Base-by-base conservation (phyloP, 345 rosid genomes). In the Viola odorata region DNA sequence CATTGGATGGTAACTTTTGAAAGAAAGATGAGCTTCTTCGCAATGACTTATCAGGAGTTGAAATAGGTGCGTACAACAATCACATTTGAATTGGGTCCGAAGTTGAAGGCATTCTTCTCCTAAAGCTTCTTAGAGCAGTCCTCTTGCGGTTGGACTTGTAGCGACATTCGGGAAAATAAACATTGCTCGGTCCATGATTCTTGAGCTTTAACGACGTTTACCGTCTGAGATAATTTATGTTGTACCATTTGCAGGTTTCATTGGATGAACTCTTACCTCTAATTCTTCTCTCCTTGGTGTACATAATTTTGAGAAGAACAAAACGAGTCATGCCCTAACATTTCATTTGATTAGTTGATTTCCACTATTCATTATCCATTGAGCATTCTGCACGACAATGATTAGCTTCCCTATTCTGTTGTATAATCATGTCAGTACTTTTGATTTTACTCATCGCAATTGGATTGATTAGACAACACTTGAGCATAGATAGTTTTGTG, bases 1-100 rank as follows among this genome's bases (percentile, higher is more conserved):
- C 75, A 17, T 75, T 89, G n/a, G 97, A 87, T 57, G n/a, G 85
- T 7, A 73, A 84, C 78, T 63, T 83, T 10, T 83, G 81, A 68
- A 82, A 61, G 60, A 13, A 41, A 32, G 65, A 49, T 57, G 16
- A 23, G 32, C 32, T 23, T 23, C 32, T 23, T 23, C 32, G 32
- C 32, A 23, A 23, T 23, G 32, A 23, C 32, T 23, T 23, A 23
- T 23, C 32, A 23, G 32, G 32, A 23, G n/a, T 32, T 53, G 2
- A 8, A 8, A 51, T 48, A 45, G 16, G n/a, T 15, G 58, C 63
- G 16, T 67, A 44, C 44, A 61, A 57, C 32, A 57, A 3, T 42
- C 39, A 10, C 64, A 41, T 57, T 53, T 42, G 15, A 49, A 23
- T 23, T 2, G 32, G 62, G 17, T 14, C 11, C 23, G 23, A 40